Evolutionary conservation across 257 asterid species (phyloP), one percentile per base, ranked within the genome.

Genomic region (Ehretia macrophylla): DNA sequence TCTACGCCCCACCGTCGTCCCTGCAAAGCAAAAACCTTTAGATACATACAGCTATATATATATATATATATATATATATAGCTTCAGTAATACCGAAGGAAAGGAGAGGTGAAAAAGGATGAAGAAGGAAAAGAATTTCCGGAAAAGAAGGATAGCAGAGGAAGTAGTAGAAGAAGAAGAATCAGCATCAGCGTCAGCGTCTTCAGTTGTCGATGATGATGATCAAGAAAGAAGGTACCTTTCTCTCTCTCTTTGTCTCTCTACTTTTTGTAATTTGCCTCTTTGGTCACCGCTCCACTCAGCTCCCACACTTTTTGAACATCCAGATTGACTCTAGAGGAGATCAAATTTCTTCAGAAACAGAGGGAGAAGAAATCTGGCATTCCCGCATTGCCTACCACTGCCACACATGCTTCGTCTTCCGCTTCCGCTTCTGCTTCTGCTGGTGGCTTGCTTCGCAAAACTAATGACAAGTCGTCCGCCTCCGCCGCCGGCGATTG

Each of bases 331-430:
- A 68, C 83, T 23, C 64, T 81, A 72, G 80, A 86, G 87, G 99
- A 92, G 84, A 90, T 92, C 12, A 88, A 88, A 73, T 86, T 86
- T 63, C 95, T 92, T 68, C 99, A 92, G 83, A 86, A 79, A 64
- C 97, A 79, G 68, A 79, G 99, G 80, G 99, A 83, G 77, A 88
- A 68, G 77, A 88, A 80, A 70, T 82, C 76, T 5, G 99, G 99
- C 16, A 82, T 92, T 11, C 89, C 95, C 8, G 96, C 97, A 57
- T 50, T 88, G 60, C 82, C 73, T 37, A 22, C 73, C 20, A 54
- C 70, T 14, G 62, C 72, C 22, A 71, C 68, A 59, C 52, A 80
- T 62, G 70, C 74, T 17, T 60, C 76, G 19, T 35, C 21, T 18
- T 70, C 52, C 3, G 78, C 66, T 10, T 58, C 38, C 4, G 55